Conservation (phyloP, 164 flowering plant genomes). For the Echeveria elegans region DNA sequence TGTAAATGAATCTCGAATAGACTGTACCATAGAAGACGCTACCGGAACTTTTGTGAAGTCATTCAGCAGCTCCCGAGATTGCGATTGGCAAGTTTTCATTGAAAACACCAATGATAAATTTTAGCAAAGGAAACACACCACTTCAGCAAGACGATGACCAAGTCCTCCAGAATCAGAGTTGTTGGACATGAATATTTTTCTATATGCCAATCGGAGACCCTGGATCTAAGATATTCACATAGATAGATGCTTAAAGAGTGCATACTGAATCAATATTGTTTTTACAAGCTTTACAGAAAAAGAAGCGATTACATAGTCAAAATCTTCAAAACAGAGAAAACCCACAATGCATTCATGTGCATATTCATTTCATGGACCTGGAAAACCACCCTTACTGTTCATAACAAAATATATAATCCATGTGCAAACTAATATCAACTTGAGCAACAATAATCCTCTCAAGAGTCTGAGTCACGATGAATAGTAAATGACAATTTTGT, state of each 20-base stretch:
- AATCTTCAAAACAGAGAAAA: too few species aligned
- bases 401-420: too few species aligned
- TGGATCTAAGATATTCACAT: conserved; percentile 37
- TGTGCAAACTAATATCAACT: neutral
- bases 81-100: neutral
- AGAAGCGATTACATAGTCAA: neutral
- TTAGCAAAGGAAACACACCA: conserved; percentile 33
- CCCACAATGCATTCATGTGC: too few species aligned
- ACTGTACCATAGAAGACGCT: conserved; percentile 62
- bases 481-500: neutral
- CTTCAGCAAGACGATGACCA: conserved; percentile 61
- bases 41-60: conserved; percentile 37
- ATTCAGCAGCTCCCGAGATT: conserved; percentile 47
- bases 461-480: neutral
- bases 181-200: conserved; percentile 59
- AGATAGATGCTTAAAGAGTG: neutral
- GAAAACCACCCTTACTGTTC: too few species aligned
- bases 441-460: neutral
- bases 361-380: too few species aligned
- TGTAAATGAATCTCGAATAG: conserved; percentile 64
- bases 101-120: neutral
- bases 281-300: neutral
- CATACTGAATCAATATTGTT: neutral
- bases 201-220: conserved; percentile 67
- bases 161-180: conserved; percentile 33